phyloP scores from a whole-genome alignment of 2,329 filamentous ascomycete species.

The Trichoderma atroviride region DNA sequence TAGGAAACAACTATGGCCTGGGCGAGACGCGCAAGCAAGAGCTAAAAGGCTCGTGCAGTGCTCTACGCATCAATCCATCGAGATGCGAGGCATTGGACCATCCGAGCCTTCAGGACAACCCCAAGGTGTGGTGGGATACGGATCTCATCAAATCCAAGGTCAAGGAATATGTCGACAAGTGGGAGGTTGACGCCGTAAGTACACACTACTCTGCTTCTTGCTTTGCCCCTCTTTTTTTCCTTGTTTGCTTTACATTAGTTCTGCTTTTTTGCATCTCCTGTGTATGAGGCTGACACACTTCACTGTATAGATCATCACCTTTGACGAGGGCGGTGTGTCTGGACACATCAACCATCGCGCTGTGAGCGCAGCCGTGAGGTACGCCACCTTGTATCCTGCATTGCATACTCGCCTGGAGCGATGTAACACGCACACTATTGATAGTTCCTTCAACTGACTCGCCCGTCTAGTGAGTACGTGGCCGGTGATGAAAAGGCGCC shows the following conservation, averaged over 20 bases:
- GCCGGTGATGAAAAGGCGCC: slow-evolving; percentile 37
- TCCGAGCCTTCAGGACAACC: slow-evolving; percentile 43
- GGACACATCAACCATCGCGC: slow-evolving; percentile 46
- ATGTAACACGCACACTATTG: not conserved
- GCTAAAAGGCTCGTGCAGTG: slow-evolving; percentile 37
- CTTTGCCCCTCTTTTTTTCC: not conserved
- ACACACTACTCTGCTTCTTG: not conserved
- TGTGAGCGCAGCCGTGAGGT: slow-evolving; percentile 44
- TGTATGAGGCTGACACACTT: slow-evolving; percentile 6
- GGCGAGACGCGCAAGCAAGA: slow-evolving; percentile 36
- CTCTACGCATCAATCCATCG: slow-evolving; percentile 35
- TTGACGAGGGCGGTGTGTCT: slow-evolving; percentile 45
- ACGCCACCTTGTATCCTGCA: slow-evolving; percentile 25
- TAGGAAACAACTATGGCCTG: slow-evolving; percentile 39
- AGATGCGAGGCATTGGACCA: slow-evolving; percentile 40
- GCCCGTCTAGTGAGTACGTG: slow-evolving; percentile 34
- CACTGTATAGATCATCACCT: slow-evolving; percentile 42
- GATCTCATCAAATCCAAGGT: slow-evolving; percentile 39
- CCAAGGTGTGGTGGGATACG: slow-evolving; percentile 44
- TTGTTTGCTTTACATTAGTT: not conserved
- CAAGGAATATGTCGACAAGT: slow-evolving; percentile 40
- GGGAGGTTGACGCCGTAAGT: slow-evolving; percentile 39
- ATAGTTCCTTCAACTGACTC: not conserved
- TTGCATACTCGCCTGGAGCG: not conserved
- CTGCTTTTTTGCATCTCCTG: not conserved